Evolutionary conservation across 257 asterid genomes (phyloP).

Genomic region (Solanum tarapatanum): DNA sequence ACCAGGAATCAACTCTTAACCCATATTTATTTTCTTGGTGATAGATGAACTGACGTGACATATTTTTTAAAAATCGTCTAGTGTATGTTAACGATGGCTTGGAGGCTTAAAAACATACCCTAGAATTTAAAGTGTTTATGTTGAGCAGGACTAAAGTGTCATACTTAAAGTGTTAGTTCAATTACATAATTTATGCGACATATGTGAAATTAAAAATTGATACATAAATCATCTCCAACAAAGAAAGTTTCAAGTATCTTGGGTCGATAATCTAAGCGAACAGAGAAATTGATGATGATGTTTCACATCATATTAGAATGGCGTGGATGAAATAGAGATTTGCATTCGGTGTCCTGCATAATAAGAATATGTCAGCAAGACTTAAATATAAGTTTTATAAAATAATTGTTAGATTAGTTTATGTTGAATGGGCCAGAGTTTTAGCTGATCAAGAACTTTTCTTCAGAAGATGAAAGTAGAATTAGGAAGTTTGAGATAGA

Average conservation of each 20-base stretch:
- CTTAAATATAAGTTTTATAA: no score
- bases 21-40: no score
- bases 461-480: not conserved
- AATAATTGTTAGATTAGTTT: not conserved
- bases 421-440: not conserved
- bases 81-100: not conserved
- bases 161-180: not conserved
- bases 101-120: not conserved
- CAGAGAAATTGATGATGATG: no score
- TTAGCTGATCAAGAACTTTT: no score
- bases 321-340: not conserved
- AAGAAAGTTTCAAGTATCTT: no score
- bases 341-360: not conserved
- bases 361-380: no score
- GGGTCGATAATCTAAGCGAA: not conserved
- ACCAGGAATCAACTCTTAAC: not conserved
- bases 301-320: not conserved
- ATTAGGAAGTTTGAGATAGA: no score
- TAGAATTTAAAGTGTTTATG: not conserved
- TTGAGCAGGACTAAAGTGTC: not conserved
- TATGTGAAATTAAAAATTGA: no score
- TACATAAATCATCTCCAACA: not conserved
- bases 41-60: not conserved
- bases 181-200: no score
- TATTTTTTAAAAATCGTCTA: no score